Conservation (phyloP, 441 rosid species). For the Lepidium campestre region DNA sequence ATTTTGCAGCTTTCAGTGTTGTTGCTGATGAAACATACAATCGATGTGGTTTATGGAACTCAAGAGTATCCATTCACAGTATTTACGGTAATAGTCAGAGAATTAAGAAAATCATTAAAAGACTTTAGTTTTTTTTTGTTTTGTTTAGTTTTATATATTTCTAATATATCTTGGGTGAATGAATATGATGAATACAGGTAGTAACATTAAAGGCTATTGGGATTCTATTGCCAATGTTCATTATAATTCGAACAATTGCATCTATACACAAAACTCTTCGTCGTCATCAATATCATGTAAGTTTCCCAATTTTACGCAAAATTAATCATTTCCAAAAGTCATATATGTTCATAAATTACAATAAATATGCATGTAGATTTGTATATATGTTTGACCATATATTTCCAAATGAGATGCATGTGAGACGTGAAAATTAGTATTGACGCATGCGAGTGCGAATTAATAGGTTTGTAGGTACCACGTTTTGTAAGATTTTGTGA, state of each 20-base stretch:
- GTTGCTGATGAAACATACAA: slow-evolving; percentile 53
- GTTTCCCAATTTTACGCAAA: background rate
- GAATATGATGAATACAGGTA: slow-evolving; percentile 36
- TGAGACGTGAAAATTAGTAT: background rate
- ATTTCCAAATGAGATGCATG: background rate
- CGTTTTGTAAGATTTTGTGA: slow-evolving; percentile 16
- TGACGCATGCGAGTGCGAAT: background rate
- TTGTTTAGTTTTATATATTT: background rate
- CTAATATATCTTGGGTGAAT: background rate
- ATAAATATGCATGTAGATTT: background rate
- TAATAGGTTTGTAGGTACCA: slow-evolving; percentile 16
- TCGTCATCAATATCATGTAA: slow-evolving; percentile 31
- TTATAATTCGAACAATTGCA: slow-evolving; percentile 49
- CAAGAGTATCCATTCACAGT: slow-evolving; percentile 65
- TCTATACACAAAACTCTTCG: slow-evolving; percentile 45
- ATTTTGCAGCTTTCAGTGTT: slow-evolving; percentile 52
- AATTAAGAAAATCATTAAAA: background rate
- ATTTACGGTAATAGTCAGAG: slow-evolving; percentile 34
- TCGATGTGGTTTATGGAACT: slow-evolving; percentile 46
- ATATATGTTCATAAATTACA: background rate
- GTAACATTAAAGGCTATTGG: slow-evolving; percentile 65
- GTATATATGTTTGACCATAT: background rate
- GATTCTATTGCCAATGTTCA: slow-evolving; percentile 67
- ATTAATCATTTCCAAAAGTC: background rate
- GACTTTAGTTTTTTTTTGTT: no score